These are phyloP conservation scores for Blastobotrys indianensis DNA, from an alignment of 1,139 yeast species.

Conservation along the genomic window DNA sequence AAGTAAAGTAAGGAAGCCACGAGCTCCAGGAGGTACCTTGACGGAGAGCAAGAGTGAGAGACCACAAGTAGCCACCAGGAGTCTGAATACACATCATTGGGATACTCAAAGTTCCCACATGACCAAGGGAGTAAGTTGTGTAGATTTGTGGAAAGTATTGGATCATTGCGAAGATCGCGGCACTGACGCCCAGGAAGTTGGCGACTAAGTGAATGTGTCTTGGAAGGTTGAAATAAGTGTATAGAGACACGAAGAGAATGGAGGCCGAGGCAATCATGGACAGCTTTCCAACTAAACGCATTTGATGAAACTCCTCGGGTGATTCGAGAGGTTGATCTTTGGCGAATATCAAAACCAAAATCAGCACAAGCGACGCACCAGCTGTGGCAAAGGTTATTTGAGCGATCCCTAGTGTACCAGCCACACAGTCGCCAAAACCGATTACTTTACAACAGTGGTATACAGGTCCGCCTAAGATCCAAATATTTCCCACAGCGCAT, in stretches of 20 bases:
- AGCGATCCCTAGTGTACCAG: slow-evolving; percentile 60
- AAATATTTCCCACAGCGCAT: slow-evolving; percentile 62
- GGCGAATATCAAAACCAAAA: slow-evolving; percentile 13
- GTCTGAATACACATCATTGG: slow-evolving; percentile 84
- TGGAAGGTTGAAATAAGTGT: slow-evolving; percentile 19
- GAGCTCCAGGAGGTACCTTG: slow-evolving; percentile 84
- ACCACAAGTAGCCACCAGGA: slow-evolving; percentile 83
- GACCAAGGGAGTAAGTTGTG: slow-evolving; percentile 64
- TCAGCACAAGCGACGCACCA: slow-evolving; percentile 50
- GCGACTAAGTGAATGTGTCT: slow-evolving; percentile 39
- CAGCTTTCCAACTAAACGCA: slow-evolving; percentile 21
- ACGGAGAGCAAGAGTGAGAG: slow-evolving; percentile 60
- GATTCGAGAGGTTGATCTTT: slow-evolving; percentile 19
- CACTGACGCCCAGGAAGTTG: slow-evolving; percentile 54
- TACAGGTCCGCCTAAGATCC: slow-evolving; percentile 46
- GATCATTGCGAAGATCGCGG: slow-evolving; percentile 49
- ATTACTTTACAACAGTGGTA: slow-evolving; percentile 34
- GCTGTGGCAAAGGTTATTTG: slow-evolving; percentile 63
- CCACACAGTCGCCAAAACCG: slow-evolving; percentile 53
- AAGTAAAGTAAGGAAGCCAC: slow-evolving; percentile 74
- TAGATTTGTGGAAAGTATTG: slow-evolving; percentile 79
- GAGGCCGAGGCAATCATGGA: slow-evolving; percentile 23
- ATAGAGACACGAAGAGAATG: slow-evolving; percentile 19
- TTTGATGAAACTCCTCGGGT: slow-evolving; percentile 23
- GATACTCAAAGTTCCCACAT: slow-evolving; percentile 74